phyloP scores from a whole-genome alignment of 2,329 filamentous ascomycete species.

The Anthostomella pinea region DNA sequence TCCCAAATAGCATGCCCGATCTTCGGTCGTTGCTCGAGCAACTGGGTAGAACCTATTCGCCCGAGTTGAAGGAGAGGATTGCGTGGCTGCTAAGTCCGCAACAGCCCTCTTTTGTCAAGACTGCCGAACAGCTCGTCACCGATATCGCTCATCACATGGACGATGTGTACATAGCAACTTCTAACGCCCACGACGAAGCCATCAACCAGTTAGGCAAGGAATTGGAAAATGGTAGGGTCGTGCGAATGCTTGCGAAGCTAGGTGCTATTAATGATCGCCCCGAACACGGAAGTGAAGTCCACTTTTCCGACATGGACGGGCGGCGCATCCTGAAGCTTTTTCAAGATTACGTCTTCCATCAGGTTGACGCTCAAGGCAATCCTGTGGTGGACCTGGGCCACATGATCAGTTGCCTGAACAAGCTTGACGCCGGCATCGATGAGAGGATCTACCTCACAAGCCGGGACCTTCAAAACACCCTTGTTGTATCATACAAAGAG shows the following conservation, averaged over 20 bases:
- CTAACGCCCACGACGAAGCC: constrained; percentile 77
- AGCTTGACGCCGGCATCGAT: constrained; percentile 84
- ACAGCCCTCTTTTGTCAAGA: constrained; percentile 56
- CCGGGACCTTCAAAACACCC: constrained; percentile 84
- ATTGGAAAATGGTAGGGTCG: constrained; percentile 83
- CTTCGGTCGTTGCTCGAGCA: constrained; percentile 71
- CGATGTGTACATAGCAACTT: constrained; percentile 69
- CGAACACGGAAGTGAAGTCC: constrained; percentile 72
- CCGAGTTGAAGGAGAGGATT: constrained; percentile 74
- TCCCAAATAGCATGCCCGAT: constrained; percentile 54
- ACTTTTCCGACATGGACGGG: constrained; percentile 91
- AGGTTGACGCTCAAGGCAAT: constrained; percentile 80
- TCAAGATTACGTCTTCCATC: constrained; percentile 95
- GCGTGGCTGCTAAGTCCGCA: constrained; percentile 75
- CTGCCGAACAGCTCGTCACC: constrained; percentile 74
- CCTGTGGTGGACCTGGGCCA: constrained; percentile 85
- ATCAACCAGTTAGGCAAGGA: constrained; percentile 72
- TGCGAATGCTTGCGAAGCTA: constrained; percentile 77
- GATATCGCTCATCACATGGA: constrained; percentile 77
- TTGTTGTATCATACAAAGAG: constrained; percentile 88
- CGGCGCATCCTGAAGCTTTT: constrained; percentile 93
- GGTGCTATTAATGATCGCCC: constrained; percentile 86
- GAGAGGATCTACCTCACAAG: constrained; percentile 84
- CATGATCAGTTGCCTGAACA: constrained; percentile 83
- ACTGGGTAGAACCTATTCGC: constrained; percentile 72